Evolutionary conservation across 208 protist genomes (phyloP), one percentile per base, ranked within the genome.

Genomic region (Willaertia magna): DNA sequence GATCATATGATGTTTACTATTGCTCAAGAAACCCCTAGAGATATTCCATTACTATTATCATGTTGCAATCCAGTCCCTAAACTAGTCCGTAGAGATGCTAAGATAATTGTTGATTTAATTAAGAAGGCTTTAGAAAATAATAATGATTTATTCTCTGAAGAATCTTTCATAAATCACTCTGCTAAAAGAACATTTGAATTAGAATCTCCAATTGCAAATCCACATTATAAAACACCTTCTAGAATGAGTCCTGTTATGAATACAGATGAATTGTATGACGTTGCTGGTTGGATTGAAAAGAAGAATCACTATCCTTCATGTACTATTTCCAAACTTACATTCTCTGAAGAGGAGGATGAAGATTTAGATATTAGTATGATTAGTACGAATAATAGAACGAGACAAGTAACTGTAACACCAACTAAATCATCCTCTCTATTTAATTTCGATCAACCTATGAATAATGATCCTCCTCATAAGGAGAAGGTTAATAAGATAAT

Each of bases 1-100:
- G 91, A 93, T 78, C 85, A 89, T 75, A 88, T 92, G 83, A 87
- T 95, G 20, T 74, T 90, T 2, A 2, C 44, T 0, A 89, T 95
- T 0, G 90, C 91, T 9, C 61, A 90, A 76, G 39, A 85, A n/a
- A 43, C 81, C 46, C 93, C 93, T 12, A 89, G 49, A 2, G n/a
- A 84, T 0, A 47, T 87, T 6, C 9, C 44, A 3, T 86, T 85
- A 26, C 39, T 93, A 0, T 20, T 92, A 0, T 34, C 51, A 6
- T 76, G 86, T 51, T 92, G 90, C 74, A 79, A 44, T 16, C 90
- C 91, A 18, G 86, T 91, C 26, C 90, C 90, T 30, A 86, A 88
- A 16, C 84, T 90, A 4, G 79, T 92, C 0, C 85, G 90, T 43
- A 14, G 61, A n/a, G 48, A 85, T 39, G 40, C 67, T 43, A 48